These are phyloP conservation scores for Paracorniculantispora psalliotae DNA, from an alignment of 2,329 filamentous ascomycete genomes.

Conservation along the genomic window DNA sequence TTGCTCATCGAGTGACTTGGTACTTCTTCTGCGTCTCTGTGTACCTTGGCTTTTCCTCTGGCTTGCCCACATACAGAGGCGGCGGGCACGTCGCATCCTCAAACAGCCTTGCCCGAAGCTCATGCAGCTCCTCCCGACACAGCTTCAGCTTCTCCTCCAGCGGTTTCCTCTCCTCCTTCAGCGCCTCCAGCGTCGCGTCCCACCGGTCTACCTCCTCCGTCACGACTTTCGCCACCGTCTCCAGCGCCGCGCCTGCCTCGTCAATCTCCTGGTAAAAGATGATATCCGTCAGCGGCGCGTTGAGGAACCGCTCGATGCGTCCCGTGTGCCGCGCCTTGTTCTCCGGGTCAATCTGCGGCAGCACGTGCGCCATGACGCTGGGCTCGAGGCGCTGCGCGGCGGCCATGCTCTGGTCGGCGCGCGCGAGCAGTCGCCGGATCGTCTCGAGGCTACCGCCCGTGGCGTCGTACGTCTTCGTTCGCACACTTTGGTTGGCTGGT, in stretches of 20 bases:
- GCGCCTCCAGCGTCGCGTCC: background rate
- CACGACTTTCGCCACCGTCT: background rate
- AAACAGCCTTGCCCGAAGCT: background rate
- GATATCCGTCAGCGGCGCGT: background rate
- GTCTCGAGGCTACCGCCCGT: background rate
- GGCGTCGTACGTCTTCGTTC: background rate
- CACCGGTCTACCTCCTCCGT: background rate
- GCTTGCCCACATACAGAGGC: background rate
- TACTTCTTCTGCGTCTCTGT: background rate
- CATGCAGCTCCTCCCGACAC: background rate
- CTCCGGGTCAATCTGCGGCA: background rate
- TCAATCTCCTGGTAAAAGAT: conserved; percentile 4
- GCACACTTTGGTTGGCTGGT: background rate
- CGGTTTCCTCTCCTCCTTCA: background rate
- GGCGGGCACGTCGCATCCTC: background rate
- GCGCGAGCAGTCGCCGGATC: background rate
- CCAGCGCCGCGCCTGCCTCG: background rate
- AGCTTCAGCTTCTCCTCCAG: background rate
- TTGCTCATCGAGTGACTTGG: background rate
- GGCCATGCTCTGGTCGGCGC: background rate
- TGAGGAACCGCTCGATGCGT: background rate
- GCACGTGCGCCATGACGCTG: background rate
- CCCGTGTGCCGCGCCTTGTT: background rate
- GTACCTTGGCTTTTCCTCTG: background rate
- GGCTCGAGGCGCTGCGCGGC: conserved; percentile 1